A percentile compares a stretch with the other conserved stretches of the same genome.
phyloP scores from a whole-genome alignment of 225 moss, liverwort and hornwort species.

The Physcomitrium patens region DNA sequence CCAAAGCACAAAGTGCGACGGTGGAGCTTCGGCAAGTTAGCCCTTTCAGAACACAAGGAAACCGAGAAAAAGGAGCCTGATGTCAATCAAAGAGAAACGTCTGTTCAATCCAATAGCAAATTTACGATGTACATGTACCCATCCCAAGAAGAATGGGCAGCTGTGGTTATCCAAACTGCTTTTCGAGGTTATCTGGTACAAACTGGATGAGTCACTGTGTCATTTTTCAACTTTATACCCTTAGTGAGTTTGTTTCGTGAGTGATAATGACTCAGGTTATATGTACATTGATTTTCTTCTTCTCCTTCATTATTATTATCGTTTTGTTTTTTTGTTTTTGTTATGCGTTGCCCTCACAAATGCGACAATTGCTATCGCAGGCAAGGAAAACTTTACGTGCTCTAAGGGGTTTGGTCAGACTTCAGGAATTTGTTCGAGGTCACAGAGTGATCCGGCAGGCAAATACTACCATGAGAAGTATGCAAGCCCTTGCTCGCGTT shows the following conservation, averaged over 20 bases:
- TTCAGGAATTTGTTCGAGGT: constrained; percentile 56
- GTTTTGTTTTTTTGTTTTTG: too few relatives aligned
- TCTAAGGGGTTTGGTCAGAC: constrained; percentile 53
- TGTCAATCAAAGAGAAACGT: constrained; percentile 39
- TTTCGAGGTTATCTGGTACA: constrained; percentile 96
- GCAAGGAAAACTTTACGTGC: constrained; percentile 57
- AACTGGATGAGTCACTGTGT: background rate
- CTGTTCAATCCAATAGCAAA: constrained; percentile 43
- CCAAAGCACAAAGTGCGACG: constrained; percentile 71
- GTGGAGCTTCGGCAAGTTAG: constrained; percentile 89
- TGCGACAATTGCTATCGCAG: constrained; percentile 16
- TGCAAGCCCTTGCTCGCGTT: constrained; percentile 62
- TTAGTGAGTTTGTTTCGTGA: too few relatives aligned
- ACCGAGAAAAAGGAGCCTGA: constrained; percentile 68
- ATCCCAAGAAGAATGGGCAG: constrained; percentile 93
- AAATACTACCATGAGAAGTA: constrained; percentile 44
- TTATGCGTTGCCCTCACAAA: too few relatives aligned
- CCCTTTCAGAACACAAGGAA: constrained; percentile 55
- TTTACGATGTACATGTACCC: constrained; percentile 60
- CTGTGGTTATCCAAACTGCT: constrained; percentile 90
- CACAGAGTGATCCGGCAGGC: constrained; percentile 63
- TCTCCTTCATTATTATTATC: too few relatives aligned
- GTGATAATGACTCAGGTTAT: too few relatives aligned
- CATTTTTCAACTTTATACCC: too few relatives aligned
- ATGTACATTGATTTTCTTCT: too few relatives aligned